Evolutionary conservation across 805 yeast species (phyloP), one percentile per base, ranked within the genome.

Genomic region (Debaryomyces prosopidis): DNA sequence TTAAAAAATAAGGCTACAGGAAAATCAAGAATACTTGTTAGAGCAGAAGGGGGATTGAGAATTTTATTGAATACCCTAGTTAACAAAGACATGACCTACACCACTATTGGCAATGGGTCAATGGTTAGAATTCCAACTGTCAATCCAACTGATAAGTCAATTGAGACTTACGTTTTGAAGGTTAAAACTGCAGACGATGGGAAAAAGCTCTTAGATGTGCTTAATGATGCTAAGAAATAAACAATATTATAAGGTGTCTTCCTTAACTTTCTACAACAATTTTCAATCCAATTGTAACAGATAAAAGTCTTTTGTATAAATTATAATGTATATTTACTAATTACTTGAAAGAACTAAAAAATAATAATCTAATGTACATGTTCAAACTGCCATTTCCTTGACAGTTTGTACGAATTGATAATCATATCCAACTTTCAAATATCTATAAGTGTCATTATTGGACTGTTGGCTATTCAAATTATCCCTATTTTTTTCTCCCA

Each of bases 21-120:
- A 17, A 88, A 88, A 59, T 61, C 83, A 2, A 81, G 98, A 62
- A 68, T 88, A 11, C 68, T 92, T 31, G 77, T 92, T 16, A 81
- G 98, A 57, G 88, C 97, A 0, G 98, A 91, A 45, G 97, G 96
- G 23, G 83, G 89, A 33, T 85, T 86, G 33, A 79, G 96, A 54
- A 83, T 90, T 12, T 64, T 92, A 38, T 66, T 92, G 48, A 92
- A 92, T 61, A 71, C 82, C 11, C 66, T 73, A n/a, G 64, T 90
- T 9, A 70, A 79, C 8, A 76, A 76, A 43, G 80, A 79, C 41
- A 69, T 89, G 47, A 71, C 70, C 1, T 91, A 89, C 61, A 71
- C 77, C 9, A 72, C 79, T 3, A 69, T 82, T 45, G 83, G 92
- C 40, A 77, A 84, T 61, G 85, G 88, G 26, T 80, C 82, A 26